Percentiles rank a stretch among this genome's conserved stretches.
phyloP scores from a whole-genome alignment of 169 alveolate genomes.

The Cyclospora cayetanensis region DNA sequence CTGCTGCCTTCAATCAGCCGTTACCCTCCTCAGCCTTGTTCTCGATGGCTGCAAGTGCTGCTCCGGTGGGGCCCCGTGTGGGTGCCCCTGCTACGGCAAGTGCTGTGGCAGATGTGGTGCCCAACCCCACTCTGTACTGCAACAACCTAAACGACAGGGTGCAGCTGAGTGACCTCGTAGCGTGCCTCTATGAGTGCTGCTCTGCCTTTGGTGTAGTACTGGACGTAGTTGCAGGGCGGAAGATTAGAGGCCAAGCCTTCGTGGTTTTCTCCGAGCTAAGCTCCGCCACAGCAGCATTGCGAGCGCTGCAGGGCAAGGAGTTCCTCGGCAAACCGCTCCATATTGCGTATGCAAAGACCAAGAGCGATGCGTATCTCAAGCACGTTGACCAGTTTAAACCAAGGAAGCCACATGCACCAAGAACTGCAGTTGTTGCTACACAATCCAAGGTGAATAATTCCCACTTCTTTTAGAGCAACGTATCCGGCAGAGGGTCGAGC shows the following conservation, averaged over 20 bases:
- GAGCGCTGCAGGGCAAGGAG: conserved; percentile 82
- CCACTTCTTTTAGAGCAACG: no score
- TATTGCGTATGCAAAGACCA: conserved; percentile 82
- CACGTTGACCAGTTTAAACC: conserved; percentile 51
- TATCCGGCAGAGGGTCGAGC: no score
- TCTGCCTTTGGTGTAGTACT: conserved; percentile 83
- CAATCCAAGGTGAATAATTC: background rate
- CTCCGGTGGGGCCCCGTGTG: background rate
- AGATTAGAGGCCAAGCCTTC: conserved; percentile 87
- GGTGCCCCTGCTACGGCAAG: background rate
- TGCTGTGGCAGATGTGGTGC: conserved; percentile 79
- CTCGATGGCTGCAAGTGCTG: background rate
- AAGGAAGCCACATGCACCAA: conserved; percentile 43
- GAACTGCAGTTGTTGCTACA: background rate
- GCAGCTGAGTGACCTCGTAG: conserved; percentile 78
- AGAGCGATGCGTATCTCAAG: conserved; percentile 68
- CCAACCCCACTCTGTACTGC: conserved; percentile 86
- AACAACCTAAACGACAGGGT: conserved; percentile 84
- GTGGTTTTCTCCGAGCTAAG: conserved; percentile 83
- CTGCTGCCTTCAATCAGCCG: no score
- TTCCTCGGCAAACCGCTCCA: conserved; percentile 81
- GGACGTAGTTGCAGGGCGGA: conserved; percentile 81
- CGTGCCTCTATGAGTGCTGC: conserved; percentile 83
- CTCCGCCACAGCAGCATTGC: conserved; percentile 85
- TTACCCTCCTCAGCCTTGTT: background rate